These are phyloP conservation scores for Cyclotella distinguenda DNA, from an alignment of 108 stramenopile genomes.

Conservation along the genomic window DNA sequence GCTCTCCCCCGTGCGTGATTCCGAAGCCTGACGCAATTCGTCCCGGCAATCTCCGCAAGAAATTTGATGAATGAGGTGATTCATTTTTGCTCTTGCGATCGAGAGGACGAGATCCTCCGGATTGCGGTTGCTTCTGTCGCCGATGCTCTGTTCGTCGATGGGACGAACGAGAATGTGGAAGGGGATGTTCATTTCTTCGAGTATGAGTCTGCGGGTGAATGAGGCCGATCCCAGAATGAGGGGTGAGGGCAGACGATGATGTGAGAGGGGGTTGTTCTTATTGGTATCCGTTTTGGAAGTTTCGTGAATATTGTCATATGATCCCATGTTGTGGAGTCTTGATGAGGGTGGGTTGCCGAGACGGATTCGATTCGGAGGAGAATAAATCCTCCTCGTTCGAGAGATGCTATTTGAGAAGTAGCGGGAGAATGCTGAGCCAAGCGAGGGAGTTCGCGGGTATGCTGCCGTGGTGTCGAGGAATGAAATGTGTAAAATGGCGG, in stretches of 20 bases:
- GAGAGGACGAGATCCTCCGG: slow-evolving; percentile 54
- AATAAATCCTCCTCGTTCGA: too few species aligned
- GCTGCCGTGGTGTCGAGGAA: background rate
- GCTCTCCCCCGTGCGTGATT: background rate
- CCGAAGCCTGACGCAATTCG: slow-evolving; percentile 36
- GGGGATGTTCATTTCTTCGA: slow-evolving; percentile 77
- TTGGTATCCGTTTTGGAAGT: too few species aligned
- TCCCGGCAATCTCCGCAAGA: slow-evolving; percentile 29
- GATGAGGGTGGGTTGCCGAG: too few species aligned
- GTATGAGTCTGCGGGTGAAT: slow-evolving; percentile 80
- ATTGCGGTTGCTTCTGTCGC: slow-evolving; percentile 52
- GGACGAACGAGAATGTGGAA: slow-evolving; percentile 64
- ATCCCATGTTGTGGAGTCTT: background rate
- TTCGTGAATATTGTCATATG: too few species aligned
- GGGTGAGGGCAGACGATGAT: slow-evolving; percentile 56
- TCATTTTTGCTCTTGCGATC: slow-evolving; percentile 76
- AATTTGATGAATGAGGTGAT: slow-evolving; percentile 60
- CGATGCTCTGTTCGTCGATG: slow-evolving; percentile 78
- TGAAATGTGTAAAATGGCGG: background rate
- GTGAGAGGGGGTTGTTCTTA: slow-evolving; percentile 24
- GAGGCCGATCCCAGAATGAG: slow-evolving; percentile 74
- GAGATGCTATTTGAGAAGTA: too few species aligned
- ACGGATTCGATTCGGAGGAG: too few species aligned
- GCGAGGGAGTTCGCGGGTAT: background rate
- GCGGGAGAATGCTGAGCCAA: too few species aligned